Base-by-base conservation (phyloP, 495 filamentous ascomycete genomes). In the Neurospora intermedia region DNA sequence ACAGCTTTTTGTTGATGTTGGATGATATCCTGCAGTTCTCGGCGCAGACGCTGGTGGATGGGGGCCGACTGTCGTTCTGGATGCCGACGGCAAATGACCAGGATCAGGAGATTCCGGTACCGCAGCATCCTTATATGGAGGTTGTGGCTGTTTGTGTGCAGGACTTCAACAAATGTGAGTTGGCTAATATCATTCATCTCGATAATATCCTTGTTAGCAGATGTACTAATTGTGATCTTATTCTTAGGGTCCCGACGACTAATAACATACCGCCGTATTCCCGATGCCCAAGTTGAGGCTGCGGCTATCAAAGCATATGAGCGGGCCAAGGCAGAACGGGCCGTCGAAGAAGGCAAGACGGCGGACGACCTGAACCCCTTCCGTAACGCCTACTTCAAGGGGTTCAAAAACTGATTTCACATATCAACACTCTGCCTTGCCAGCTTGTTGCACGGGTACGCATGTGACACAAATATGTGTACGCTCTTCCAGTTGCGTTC, bases 51-150 rank as follows among this genome's bases (percentile, higher is more conserved):
- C 84, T 99, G 4, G 93, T 98, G n/a, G 89, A 92, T 42, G 83
- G 88, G 74, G 96, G 94, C 0, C 84, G 96, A 62, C 78, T 99
- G 3, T 91, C 89, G 10, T 94, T 99, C 85, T 99, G 96, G 96
- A 98, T 98, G 94, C 96, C 96, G 0, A 97, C 94, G 2, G 89
- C 93, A 1, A 95, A 93, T 78, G 93, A 96, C 70, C 88, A 87
- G 70, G 84, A 87, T 62, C 84, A 88, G 11, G 91, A 94, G 76
- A 87, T 97, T 9, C 84, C 88, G 0, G 87, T 96, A 18, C 96
- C 96, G 2, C 87, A 84, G 70, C 93, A 98, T 80, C 90, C 91
- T 6, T 88, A 89, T 69, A 80, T 99, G 31, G 87, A 93, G 78
- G 79, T 96, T n/a, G 84, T 94, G 41, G 89, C 86, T 70, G 89